Base-by-base conservation (phyloP, 2,329 filamentous ascomycete species). In the Apiospora pterosperma region DNA sequence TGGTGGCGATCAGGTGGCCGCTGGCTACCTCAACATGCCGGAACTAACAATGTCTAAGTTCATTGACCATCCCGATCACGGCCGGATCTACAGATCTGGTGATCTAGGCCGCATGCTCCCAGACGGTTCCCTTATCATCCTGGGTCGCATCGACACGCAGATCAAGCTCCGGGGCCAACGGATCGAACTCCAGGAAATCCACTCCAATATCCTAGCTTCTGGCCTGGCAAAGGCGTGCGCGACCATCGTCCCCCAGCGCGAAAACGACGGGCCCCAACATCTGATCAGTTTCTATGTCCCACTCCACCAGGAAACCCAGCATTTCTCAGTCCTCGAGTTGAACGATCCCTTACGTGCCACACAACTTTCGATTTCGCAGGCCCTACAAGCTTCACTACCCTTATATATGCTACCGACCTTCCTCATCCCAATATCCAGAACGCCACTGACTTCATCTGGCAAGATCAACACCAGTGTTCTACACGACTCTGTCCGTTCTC, bases 131-230 rank as follows among this genome's bases (percentile, higher is more conserved):
- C 81, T 97, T 8, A 76, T 92, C 4, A 92, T 96, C 44, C 77
- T 87, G 11, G 92, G 92, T 19, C 85, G 92, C 41, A 81, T 90
- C 25, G 93, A 96, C 69, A 90, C 91, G 66, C 92, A 96, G 75
- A 82, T 96, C 63, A 97, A 96, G 74, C 82, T 97, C 11, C 85
- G 92, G 55, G 93, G 93, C 0, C 91, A 95, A 69, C 82, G 91
- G 55, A 88, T 97, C 42, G 92, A 97, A 73, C 84, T 94, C 12
- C 85, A 86, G 1, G 93, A 96, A 73, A 90, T 97, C 63, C 90
- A 88, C 64, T 84, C 84, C 19, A 79, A 84, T 19, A 76, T 94
- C 14, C 79, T 90, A 0, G 79, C 81, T 14, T 82, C 81, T 10
- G 70, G 72, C 0, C 68, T 79, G 19, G 85, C 90, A 0, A 74